Conservation (phyloP, 2,329 filamentous ascomycete genomes). For the Epichloe sp. region DNA sequence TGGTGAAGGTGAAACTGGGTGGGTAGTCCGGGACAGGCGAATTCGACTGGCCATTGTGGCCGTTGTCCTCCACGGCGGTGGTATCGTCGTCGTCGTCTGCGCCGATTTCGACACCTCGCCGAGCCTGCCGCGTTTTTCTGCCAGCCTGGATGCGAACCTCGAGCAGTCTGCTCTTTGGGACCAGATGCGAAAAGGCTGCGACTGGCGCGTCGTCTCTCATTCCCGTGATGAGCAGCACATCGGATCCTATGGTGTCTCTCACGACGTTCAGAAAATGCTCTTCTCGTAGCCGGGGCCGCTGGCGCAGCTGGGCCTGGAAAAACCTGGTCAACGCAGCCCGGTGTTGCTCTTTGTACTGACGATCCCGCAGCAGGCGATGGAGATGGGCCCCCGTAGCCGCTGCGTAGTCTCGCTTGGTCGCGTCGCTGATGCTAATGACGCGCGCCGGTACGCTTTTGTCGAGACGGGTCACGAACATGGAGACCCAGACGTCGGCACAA, state of each 20-base stretch:
- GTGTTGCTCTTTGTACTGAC: conserved; percentile 49
- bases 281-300: conserved; percentile 32
- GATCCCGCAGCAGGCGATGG: conserved; percentile 34
- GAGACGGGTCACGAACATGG: conserved; percentile 19
- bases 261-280: conserved; percentile 39
- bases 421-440: conserved; percentile 42
- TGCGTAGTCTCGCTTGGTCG: conserved; percentile 44
- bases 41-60: conserved; percentile 10
- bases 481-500: conserved; percentile 40
- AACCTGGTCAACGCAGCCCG: conserved; percentile 37
- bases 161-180: conserved; percentile 37
- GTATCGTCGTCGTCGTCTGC: neutral
- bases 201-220: conserved; percentile 50
- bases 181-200: conserved; percentile 37
- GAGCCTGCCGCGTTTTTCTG: conserved; percentile 21
- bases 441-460: conserved; percentile 22
- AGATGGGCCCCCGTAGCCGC: conserved; percentile 31
- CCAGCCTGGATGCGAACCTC: conserved; percentile 37
- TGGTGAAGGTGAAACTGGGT: conserved; percentile 36
- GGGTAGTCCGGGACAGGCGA: neutral
- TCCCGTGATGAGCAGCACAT: conserved; percentile 48
- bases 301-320: conserved; percentile 30
- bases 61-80: neutral
- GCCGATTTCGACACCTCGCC: conserved; percentile 14
- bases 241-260: conserved; percentile 23